Conservation (phyloP, 495 filamentous ascomycete genomes). For the Daldinia bambusicola region DNA sequence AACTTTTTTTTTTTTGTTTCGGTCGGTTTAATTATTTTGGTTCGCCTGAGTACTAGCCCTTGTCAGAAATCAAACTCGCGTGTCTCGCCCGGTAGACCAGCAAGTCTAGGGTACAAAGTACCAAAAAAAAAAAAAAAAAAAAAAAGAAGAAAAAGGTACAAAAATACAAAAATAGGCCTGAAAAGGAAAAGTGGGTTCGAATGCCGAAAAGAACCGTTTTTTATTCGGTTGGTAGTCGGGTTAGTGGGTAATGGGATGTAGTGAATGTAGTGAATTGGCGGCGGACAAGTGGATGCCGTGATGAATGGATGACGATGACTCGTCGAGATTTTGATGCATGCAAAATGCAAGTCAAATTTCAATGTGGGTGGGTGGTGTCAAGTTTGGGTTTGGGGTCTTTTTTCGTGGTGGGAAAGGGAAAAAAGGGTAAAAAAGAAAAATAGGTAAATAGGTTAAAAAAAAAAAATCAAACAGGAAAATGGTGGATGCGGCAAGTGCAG, state of each 20-base stretch:
- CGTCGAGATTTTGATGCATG: conserved; percentile 51
- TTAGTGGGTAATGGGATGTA: conserved; percentile 36
- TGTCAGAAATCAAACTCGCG: conserved; percentile 44
- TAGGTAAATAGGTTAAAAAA: conserved; percentile 30
- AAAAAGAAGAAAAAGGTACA: no score
- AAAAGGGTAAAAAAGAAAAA: conserved; percentile 29
- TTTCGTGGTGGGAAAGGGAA: conserved; percentile 24
- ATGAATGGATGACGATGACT: conserved; percentile 49
- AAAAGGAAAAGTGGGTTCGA: conserved; percentile 51
- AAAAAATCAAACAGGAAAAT: conserved; percentile 39
- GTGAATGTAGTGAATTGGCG: conserved; percentile 53
- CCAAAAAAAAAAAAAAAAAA: conserved; percentile 15
- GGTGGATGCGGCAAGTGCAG: conserved; percentile 28
- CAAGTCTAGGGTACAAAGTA: conserved; percentile 44
- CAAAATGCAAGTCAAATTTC: conserved; percentile 51
- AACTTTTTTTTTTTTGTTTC: conserved; percentile 41
- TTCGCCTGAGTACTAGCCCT: conserved; percentile 44
- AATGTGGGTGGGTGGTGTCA: conserved; percentile 48
- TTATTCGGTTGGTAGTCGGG: conserved; percentile 32
- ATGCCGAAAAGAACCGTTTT: conserved; percentile 48
- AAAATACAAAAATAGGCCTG: conserved; percentile 41
- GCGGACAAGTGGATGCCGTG: conserved; percentile 60
- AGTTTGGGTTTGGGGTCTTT: conserved; percentile 37
- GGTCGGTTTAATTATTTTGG: conserved; percentile 42
- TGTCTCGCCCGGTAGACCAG: conserved; percentile 40